Evolutionary conservation across 441 rosid genomes (phyloP).

Genomic region (Bruguiera hainesii): DNA sequence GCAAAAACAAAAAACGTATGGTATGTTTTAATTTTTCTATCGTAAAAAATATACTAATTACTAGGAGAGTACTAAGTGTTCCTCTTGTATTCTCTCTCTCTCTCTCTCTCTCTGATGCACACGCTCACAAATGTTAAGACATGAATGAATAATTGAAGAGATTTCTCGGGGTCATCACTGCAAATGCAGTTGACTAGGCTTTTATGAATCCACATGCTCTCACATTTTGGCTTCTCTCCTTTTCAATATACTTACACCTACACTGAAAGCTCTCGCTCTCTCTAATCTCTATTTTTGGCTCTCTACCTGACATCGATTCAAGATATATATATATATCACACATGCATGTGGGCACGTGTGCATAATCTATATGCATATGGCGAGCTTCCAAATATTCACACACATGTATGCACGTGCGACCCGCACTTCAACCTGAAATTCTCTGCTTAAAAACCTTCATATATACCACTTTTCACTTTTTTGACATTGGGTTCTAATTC

Average conservation of each 20-base stretch:
- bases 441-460: slow-evolving; percentile 15
- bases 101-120: no score
- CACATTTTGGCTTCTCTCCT: not conserved
- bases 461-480: slow-evolving; percentile 12
- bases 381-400: slow-evolving; percentile 57
- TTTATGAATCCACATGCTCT: slow-evolving; percentile 3
- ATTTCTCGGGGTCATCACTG: not conserved
- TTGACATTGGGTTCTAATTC: slow-evolving; percentile 24
- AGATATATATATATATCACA: slow-evolving; percentile 26
- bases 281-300: no score
- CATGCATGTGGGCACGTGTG: slow-evolving; percentile 90
- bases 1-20: no score
- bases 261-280: not conserved
- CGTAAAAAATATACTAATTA: no score
- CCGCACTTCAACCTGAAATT: slow-evolving; percentile 50
- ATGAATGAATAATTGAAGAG: not conserved
- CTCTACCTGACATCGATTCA: not conserved
- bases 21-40: no score
- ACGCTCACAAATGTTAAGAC: no score
- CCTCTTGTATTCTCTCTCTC: no score
- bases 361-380: slow-evolving; percentile 30
- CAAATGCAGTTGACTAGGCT: not conserved
- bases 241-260: not conserved
- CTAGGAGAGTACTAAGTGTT: no score
- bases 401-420: slow-evolving; percentile 91